A percentile compares a stretch with the other conserved stretches of the same genome.
These are phyloP conservation scores for Malus hybrid DNA, from an alignment of 331 rosid species.

Conservation along the genomic window DNA sequence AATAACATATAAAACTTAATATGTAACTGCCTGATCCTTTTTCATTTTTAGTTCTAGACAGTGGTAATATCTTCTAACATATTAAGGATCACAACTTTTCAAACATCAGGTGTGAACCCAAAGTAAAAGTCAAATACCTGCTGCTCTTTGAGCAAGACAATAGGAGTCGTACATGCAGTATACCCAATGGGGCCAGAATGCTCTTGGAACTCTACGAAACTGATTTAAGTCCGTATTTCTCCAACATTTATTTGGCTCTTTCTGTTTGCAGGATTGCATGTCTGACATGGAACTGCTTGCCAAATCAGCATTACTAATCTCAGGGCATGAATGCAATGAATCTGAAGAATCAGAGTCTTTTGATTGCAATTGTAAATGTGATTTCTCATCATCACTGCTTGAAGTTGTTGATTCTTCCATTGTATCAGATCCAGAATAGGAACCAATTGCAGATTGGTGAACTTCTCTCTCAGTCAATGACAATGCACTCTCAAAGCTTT, in stretches of 20 bases:
- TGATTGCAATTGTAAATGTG: slow-evolving; percentile 36
- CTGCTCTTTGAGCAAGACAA: slow-evolving; percentile 74
- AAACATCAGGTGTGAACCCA: not conserved
- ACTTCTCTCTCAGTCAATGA: slow-evolving; percentile 48
- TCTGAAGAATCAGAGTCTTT: slow-evolving; percentile 33
- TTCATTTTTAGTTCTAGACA: not conserved
- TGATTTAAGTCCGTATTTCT: slow-evolving; percentile 24
- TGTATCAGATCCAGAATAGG: slow-evolving; percentile 30
- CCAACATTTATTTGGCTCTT: slow-evolving; percentile 21
- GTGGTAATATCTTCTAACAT: not conserved
- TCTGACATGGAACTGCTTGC: slow-evolving; percentile 45
- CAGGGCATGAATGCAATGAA: slow-evolving; percentile 29
- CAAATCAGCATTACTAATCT: slow-evolving; percentile 33
- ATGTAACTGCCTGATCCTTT: not conserved
- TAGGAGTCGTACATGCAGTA: slow-evolving; percentile 86
- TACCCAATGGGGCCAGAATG: slow-evolving; percentile 81
- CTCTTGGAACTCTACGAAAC: slow-evolving; percentile 45
- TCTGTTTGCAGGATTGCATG: slow-evolving; percentile 32
- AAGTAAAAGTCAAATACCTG: slow-evolving; percentile 47
- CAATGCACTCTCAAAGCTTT: slow-evolving; percentile 64
- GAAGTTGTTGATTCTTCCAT: slow-evolving; percentile 37
- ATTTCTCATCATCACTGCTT: slow-evolving; percentile 45
- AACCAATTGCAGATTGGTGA: slow-evolving; percentile 44
- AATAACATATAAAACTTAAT: not conserved
- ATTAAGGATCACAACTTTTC: not conserved